These are phyloP conservation scores for Bifiguratus adelaidae DNA, from an alignment of 192 early-diverging fungal species.

Conservation along the genomic window DNA sequence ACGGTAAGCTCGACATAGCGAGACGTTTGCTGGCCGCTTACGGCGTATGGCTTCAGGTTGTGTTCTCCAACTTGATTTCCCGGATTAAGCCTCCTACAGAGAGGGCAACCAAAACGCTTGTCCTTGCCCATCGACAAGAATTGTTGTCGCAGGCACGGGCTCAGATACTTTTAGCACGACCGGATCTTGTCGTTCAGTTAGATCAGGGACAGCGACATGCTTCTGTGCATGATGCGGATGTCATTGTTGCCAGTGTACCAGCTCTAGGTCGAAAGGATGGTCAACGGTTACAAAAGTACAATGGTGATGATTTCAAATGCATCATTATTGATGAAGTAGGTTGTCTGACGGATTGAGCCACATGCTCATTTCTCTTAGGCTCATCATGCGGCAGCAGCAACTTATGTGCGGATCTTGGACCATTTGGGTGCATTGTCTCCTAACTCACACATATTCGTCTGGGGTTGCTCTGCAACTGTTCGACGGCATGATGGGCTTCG, in stretches of 20 bases:
- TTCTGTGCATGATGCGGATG: slow-evolving; percentile 43
- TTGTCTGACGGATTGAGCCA: background rate
- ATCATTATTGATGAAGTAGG: slow-evolving; percentile 78
- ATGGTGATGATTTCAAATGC: slow-evolving; percentile 72
- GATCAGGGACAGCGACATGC: slow-evolving; percentile 57
- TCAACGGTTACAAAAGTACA: slow-evolving; percentile 44
- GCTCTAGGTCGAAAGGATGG: slow-evolving; percentile 46
- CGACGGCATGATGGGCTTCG: slow-evolving; percentile 72
- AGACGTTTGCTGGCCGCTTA: background rate
- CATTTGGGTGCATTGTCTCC: slow-evolving; percentile 47
- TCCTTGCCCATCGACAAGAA: slow-evolving; percentile 87
- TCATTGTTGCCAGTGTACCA: slow-evolving; percentile 70
- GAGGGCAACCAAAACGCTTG: slow-evolving; percentile 61
- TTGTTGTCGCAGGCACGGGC: slow-evolving; percentile 68
- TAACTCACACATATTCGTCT: slow-evolving; percentile 55
- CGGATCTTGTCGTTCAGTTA: slow-evolving; percentile 51
- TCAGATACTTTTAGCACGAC: slow-evolving; percentile 52
- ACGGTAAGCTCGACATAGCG: slow-evolving; percentile 39
- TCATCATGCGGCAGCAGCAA: slow-evolving; percentile 78
- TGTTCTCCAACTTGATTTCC: slow-evolving; percentile 75
- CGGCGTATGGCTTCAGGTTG: slow-evolving; percentile 26
- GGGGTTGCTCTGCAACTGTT: slow-evolving; percentile 92
- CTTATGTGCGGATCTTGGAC: slow-evolving; percentile 60
- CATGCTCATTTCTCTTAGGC: slow-evolving; percentile 34
- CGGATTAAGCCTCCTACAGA: slow-evolving; percentile 46